Evolutionary conservation across 345 rosid species (phyloP).

Genomic region (Salix suchowensis): DNA sequence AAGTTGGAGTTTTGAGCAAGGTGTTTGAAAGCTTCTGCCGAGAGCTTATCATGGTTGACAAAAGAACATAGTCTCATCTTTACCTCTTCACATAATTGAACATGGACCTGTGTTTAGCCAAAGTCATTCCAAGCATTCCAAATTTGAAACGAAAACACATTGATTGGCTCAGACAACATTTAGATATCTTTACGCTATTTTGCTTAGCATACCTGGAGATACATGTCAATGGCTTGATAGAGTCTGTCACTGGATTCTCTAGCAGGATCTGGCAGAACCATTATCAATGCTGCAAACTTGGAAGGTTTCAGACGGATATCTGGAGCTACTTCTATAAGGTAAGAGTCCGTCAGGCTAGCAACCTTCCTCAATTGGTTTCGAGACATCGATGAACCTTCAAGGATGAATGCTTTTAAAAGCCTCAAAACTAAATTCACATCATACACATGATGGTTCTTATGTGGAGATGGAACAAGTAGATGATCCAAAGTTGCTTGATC

Average conservation of each 20-base stretch:
- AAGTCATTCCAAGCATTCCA: not conserved
- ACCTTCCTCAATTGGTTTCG: constrained; percentile 30
- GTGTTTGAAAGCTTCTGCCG: constrained; percentile 29
- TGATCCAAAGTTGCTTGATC: constrained; percentile 47
- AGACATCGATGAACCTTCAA: constrained; percentile 1
- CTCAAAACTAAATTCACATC: constrained; percentile 51
- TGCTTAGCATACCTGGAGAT: constrained; percentile 37
- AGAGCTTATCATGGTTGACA: constrained; percentile 44
- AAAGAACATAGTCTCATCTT: constrained; percentile 31
- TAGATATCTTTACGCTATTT: not conserved
- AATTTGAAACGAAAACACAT: not conserved
- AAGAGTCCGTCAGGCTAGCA: constrained; percentile 40
- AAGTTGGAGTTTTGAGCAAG: constrained; percentile 34
- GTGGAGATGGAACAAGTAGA: constrained; percentile 35
- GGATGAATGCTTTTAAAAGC: constrained; percentile 31
- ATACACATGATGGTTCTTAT: constrained; percentile 20
- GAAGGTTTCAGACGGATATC: constrained; percentile 34
- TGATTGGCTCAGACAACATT: not conserved
- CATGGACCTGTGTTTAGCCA: constrained; percentile 38
- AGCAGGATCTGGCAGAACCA: constrained; percentile 39
- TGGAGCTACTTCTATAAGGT: constrained; percentile 46
- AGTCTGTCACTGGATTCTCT: constrained; percentile 38
- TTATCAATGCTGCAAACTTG: constrained; percentile 34
- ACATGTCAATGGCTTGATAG: constrained; percentile 47
- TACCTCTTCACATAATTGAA: constrained; percentile 25